Evolutionary conservation across 352 stramenopile genomes (phyloP).

Genomic region (Poterioochromonas sp.): DNA sequence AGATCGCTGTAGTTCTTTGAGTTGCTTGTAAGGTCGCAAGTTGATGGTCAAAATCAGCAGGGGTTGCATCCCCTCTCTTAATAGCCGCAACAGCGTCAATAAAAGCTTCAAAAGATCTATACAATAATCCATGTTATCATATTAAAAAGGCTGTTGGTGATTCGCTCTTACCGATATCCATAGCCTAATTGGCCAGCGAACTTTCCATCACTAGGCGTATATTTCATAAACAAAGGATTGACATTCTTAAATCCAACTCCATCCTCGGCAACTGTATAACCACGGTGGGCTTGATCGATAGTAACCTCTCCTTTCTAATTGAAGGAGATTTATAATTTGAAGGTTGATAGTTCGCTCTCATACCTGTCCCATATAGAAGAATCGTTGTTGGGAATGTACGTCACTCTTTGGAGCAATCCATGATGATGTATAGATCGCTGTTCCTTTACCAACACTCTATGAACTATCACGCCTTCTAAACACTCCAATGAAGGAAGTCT

Average conservation of each 20-base stretch:
- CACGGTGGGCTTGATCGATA: constrained; percentile 75
- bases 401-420: constrained; percentile 72
- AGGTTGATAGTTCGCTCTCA: neutral
- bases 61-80: neutral
- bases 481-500: no score
- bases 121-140: no score
- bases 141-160: no score
- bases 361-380: constrained; percentile 73
- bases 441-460: constrained; percentile 56
- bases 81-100: constrained; percentile 2
- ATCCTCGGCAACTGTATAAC: constrained; percentile 66
- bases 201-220: constrained; percentile 68
- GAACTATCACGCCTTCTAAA: no score
- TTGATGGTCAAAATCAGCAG: neutral
- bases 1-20: constrained; percentile 30
- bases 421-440: constrained; percentile 64
- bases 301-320: constrained; percentile 62
- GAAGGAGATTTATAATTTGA: neutral
- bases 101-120: constrained; percentile 31
- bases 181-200: constrained; percentile 74
- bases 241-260: constrained; percentile 56
- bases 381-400: constrained; percentile 77
- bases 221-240: constrained; percentile 85
- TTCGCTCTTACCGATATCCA: no score
- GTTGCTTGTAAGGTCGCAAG: constrained; percentile 2